Base-by-base conservation (phyloP, 495 filamentous ascomycete genomes). In the Entonaema liquescens region DNA sequence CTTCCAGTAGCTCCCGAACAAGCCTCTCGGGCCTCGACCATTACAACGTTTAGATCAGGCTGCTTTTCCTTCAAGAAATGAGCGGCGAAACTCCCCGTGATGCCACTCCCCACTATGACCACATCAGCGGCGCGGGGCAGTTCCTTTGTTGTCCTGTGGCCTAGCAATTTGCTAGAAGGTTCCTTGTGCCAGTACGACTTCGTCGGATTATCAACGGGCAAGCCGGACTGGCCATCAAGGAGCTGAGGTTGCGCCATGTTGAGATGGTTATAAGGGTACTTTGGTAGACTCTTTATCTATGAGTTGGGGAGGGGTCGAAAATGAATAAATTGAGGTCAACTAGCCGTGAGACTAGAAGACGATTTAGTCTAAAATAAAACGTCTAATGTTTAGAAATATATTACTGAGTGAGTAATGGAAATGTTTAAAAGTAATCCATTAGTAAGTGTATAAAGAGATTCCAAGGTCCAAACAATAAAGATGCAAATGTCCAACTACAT, bases 1-100 rank as follows among this genome's bases (percentile, higher is more conserved):
- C 92, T 81, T 0, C 93, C 93, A 0, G 93, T 95, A 17, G 93
- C 93, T 15, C 93, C 93, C 81, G 85, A 92, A 74, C 91, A 94
- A 8, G 89, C 87, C 77, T 92, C 89, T 55, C 92, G 84, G 5
- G 92, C 92, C 78, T 97, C 93, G 1, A 97, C 81, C 84, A 95
- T 89, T 1, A 93, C 83, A 0, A 94, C 77, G 8, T 79, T 83
- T 56, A 79, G 67, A 1, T 61, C 70, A 25, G 72, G 73, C 50
- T 61, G 62, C 49, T 78, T 72, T 29, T 75, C 77, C 53, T 75
- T 75, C 5, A 97, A 78, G 36, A 88, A 89, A 15, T 86, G 80
- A 2, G 92, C 91, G 2, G 89, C 89, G 21, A 87, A 89, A 3
- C 86, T 80, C 1, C 91, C 92, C 1, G 91, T 90, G 28, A 94